Percentiles rank a stretch among this genome's conserved stretches.
phyloP scores from a whole-genome alignment of 2,329 filamentous ascomycete species.

The Phialophora expanda region DNA sequence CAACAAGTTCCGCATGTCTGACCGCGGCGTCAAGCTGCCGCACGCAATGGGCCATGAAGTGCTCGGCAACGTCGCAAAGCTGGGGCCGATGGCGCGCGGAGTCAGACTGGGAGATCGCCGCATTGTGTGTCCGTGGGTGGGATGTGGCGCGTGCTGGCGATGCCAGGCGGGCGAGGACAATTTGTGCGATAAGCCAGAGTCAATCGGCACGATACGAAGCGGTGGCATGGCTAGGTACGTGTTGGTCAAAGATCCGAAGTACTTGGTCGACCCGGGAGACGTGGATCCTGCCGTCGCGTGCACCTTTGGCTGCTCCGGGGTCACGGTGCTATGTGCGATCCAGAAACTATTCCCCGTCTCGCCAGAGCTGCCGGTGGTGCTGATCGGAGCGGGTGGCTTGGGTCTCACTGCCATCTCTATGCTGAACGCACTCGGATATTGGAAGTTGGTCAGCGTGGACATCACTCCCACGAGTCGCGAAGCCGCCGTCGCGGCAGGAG shows the following conservation, averaged over 20 bases:
- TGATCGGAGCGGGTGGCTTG: slow-evolving; percentile 30
- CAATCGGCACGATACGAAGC: slow-evolving; percentile 62
- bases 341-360: slow-evolving; percentile 5
- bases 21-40: slow-evolving; percentile 24
- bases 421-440: slow-evolving; percentile 24
- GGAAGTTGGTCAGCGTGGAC: slow-evolving; percentile 26
- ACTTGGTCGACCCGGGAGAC: slow-evolving; percentile 29
- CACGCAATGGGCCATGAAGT: slow-evolving; percentile 26
- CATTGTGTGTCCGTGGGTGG: slow-evolving; percentile 26
- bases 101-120: slow-evolving; percentile 8
- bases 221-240: slow-evolving; percentile 36
- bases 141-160: slow-evolving; percentile 21
- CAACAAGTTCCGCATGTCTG: slow-evolving; percentile 16
- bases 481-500: slow-evolving; percentile 26
- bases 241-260: slow-evolving; percentile 29
- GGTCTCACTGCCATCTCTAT: slow-evolving; percentile 31
- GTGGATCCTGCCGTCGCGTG: slow-evolving; percentile 45
- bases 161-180: slow-evolving; percentile 60
- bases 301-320: slow-evolving; percentile 24
- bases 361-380: slow-evolving; percentile 20
- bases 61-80: slow-evolving; percentile 11
- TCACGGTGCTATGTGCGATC: slow-evolving; percentile 20
- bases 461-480: slow-evolving; percentile 21
- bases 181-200: slow-evolving; percentile 69
- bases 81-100: slow-evolving; percentile 4